These are phyloP conservation scores for Onygenales sp. DNA, from an alignment of 2,329 filamentous ascomycete species.

Conservation along the genomic window DNA sequence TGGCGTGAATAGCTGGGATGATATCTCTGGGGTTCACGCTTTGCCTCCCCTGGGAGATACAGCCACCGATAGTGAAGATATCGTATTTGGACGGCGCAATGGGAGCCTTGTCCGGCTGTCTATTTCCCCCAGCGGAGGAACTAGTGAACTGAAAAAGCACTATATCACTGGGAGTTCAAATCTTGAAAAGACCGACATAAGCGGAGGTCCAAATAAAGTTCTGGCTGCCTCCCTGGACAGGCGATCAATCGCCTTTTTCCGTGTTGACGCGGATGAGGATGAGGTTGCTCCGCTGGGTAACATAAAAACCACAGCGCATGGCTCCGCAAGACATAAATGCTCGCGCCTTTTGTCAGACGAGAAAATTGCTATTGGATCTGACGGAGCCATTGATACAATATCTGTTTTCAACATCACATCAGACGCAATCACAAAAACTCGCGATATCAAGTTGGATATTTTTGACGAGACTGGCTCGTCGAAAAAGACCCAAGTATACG, in stretches of 20 bases:
- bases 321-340: constrained; percentile 34
- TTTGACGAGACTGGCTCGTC: constrained; percentile 15
- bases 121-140: constrained; percentile 21
- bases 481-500: constrained; percentile 22
- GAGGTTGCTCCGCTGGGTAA: constrained; percentile 28
- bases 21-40: constrained; percentile 49
- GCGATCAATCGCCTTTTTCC: constrained; percentile 39
- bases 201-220: constrained; percentile 29
- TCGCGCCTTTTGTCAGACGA: constrained; percentile 43
- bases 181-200: constrained; percentile 42
- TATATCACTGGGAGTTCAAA: constrained; percentile 36
- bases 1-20: constrained; percentile 45
- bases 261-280: constrained; percentile 23
- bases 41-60: constrained; percentile 33
- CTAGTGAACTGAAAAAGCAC: constrained; percentile 25
- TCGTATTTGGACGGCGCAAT: constrained; percentile 49
- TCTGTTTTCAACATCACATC: constrained; percentile 44
- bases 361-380: constrained; percentile 43
- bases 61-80: constrained; percentile 29
- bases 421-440: constrained; percentile 31
- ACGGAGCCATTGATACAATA: constrained; percentile 32
- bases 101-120: constrained; percentile 39
- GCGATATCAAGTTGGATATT: constrained; percentile 29
- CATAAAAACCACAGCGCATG: constrained; percentile 20
- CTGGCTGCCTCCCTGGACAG: constrained; percentile 46